These are phyloP conservation scores for Pestalotiopsis sp. DNA, from an alignment of 2,329 filamentous ascomycete genomes.

Conservation along the genomic window DNA sequence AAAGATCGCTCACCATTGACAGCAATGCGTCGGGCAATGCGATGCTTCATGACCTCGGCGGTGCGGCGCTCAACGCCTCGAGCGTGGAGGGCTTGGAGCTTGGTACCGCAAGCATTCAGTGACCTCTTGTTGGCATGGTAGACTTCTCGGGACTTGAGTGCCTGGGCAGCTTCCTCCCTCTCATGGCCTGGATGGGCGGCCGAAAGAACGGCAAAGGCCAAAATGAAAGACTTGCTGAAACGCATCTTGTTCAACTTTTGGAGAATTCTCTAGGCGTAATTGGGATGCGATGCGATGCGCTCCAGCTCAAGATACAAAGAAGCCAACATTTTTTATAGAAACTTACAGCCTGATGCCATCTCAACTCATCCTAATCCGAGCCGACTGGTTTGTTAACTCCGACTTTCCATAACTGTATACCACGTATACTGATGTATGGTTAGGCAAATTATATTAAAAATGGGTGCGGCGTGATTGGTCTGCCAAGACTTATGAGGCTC, in stretches of 20 bases:
- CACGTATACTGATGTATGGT: neutral
- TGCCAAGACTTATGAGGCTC: neutral
- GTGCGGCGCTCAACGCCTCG: constrained; percentile 1
- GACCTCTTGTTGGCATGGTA: constrained; percentile 3
- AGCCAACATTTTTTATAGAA: neutral
- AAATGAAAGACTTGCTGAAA: neutral
- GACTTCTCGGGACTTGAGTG: neutral
- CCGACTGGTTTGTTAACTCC: neutral
- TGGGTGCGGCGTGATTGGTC: neutral
- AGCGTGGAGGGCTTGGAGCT: neutral
- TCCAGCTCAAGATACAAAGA: neutral
- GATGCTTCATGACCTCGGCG: constrained; percentile 1
- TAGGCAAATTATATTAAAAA: neutral
- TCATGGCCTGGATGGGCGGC: constrained; percentile 11
- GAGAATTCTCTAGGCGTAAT: neutral
- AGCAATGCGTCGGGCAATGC: constrained; percentile 6
- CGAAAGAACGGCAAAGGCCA: constrained; percentile 3
- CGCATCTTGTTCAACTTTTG: constrained; percentile 1
- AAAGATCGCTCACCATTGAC: neutral
- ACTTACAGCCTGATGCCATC: neutral
- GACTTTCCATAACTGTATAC: neutral
- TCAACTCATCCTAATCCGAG: neutral
- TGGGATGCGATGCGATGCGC: neutral
- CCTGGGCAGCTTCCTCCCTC: neutral
- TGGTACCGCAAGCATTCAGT: neutral